Evolutionary conservation across 1,284 basidiomycete species (phyloP), one percentile per base, ranked within the genome.

Genomic region (Sporisorium scitamineum): DNA sequence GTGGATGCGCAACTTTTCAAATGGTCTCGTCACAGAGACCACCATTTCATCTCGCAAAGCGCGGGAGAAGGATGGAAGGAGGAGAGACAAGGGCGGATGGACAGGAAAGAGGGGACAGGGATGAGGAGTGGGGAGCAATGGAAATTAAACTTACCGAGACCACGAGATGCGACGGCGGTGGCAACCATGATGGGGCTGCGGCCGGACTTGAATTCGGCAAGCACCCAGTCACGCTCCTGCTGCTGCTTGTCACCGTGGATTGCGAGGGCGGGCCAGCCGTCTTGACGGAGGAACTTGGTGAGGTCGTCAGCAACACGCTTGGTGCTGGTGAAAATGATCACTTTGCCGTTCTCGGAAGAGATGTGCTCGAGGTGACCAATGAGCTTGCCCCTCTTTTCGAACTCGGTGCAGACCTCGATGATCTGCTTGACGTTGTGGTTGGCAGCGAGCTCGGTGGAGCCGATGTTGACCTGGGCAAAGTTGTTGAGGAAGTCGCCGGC

Each of bases 391-490:
- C 95, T 92, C 89, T 99, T 99, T 88, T 99, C 97, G 84, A 95
- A 98, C 82, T 98, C 95, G 81, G 94, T 94, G 90, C 93, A 95
- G 81, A 99, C 92, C 87, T 97, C 95, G 72, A 99, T 91, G 79
- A 95, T 90, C 88, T 99, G 96, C 81, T 84, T 90, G 80, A 99
- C 97, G 86, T 96, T 97, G 89, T 97, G 94, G 87, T 99, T 99
- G 79, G 96, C 97, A 16, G 95, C 95, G 61, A 99, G 90, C 82
- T 99, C 97, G 91, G 95, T 94, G 14, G 96, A 98, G 61, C 97
- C 96, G 74, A 99, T 96, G 89, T 98, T 99, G 86, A 96, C 94
- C 89, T 99, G 97, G 78, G 97, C 96, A 88, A 93, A 94, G 87
- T 99, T 94, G 81, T 91, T 90, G 82, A 97, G 88, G 89, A 98